Base-by-base conservation (phyloP, 1,284 basidiomycete species). In the Apiotrichum veenhuisii region DNA sequence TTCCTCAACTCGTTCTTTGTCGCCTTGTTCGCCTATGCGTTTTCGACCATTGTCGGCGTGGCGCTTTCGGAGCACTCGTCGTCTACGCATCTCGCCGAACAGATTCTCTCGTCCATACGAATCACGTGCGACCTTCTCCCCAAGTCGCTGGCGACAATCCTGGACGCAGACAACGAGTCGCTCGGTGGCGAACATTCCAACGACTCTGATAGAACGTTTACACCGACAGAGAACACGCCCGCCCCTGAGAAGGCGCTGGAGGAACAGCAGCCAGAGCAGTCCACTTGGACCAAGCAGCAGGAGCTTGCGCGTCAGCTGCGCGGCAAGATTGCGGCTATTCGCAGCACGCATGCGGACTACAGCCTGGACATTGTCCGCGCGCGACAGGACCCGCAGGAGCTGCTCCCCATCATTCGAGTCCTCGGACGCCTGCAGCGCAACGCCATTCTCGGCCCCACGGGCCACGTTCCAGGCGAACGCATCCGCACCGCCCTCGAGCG, bases 1-100 rank as follows among this genome's bases (percentile, higher is more conserved):
- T 77, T 77, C 52, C 59, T 71, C 5, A 53, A 74, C 43, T 64
- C 70, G 27, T 75, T 77, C 60, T 70, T 66, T 45, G 70, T 74
- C 3, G 64, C 72, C 9, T 37, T 71, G 8, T 74, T 75, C 50
- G 71, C 74, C 1, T 72, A 66, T 33, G 55, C 64, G 0, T 65
- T 73, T 45, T 69, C 72, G 11, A 64, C 76, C 0, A 22, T 71
- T 10, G 61, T 64, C 14, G 43, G 72, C 2, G 20, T 72, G 25
- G 47, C 72, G 1, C 64, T 68, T 23, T 57, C 69, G 0, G 63
- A 64, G 33, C 64, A 64, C 23, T 67, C 72, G 0, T 61, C 64
- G 15, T 61, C 62, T 3, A 57, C 66, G 2, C 57, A 59, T 4
- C 61, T 74, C 22, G 68, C 64, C 11, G 11, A 48, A 4, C 52